Evolutionary conservation across 441 rosid species (phyloP).

Genomic region (Corymbia citriodora): DNA sequence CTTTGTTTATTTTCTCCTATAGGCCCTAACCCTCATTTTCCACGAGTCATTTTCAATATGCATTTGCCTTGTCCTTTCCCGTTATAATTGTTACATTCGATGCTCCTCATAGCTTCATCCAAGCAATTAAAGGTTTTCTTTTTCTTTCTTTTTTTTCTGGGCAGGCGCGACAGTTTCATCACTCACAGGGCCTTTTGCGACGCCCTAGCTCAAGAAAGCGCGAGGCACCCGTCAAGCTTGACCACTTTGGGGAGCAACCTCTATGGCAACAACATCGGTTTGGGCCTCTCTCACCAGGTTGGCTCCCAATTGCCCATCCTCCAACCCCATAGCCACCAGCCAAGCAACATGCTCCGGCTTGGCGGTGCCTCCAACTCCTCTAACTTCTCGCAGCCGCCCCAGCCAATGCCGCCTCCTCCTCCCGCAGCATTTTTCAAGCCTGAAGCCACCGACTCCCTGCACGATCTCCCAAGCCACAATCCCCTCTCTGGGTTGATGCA

Average conservation of each 20-base stretch:
- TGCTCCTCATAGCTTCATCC: slow-evolving; percentile 5
- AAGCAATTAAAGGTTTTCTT: background rate
- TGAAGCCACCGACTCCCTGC: slow-evolving; percentile 36
- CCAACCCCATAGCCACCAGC: slow-evolving; percentile 16
- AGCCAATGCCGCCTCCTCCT: slow-evolving; percentile 44
- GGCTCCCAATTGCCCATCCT: slow-evolving; percentile 33
- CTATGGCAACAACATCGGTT: slow-evolving; percentile 34
- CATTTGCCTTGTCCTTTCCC: background rate
- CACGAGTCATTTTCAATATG: background rate
- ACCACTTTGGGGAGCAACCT: slow-evolving; percentile 44
- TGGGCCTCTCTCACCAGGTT: slow-evolving; percentile 41
- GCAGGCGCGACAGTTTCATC: slow-evolving; percentile 82
- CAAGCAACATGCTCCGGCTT: slow-evolving; percentile 31
- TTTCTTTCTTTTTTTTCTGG: background rate
- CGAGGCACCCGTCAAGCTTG: slow-evolving; percentile 53
- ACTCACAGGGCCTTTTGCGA: slow-evolving; percentile 86
- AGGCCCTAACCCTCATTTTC: background rate
- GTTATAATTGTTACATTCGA: background rate
- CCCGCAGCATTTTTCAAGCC: slow-evolving; percentile 39
- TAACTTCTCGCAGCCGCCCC: background rate
- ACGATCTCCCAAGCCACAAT: slow-evolving; percentile 12
- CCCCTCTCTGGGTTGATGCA: slow-evolving; percentile 41
- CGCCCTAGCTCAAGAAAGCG: slow-evolving; percentile 72
- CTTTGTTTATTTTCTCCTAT: background rate
- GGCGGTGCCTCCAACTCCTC: slow-evolving; percentile 15